Percentiles rank a stretch among this genome's conserved stretches.
Evolutionary conservation across 2,329 filamentous ascomycete genomes (phyloP).

Genomic region (Trichoderma pleuroti): DNA sequence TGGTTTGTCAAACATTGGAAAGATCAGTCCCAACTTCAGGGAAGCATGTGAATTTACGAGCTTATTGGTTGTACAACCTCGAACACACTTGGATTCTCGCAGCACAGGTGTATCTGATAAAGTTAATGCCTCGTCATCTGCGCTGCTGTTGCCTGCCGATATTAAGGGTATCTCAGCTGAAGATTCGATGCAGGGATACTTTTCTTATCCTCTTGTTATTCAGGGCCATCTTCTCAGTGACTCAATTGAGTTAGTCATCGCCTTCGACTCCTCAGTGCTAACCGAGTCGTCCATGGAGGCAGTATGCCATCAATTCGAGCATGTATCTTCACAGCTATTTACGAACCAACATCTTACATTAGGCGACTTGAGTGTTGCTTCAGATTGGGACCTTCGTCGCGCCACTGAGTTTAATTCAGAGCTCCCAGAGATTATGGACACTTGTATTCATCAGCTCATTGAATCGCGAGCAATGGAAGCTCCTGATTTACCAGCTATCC

Average conservation of each 20-base stretch:
- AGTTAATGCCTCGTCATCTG: not conserved
- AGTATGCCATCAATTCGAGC: conserved; percentile 1
- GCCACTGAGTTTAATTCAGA: conserved; percentile 1
- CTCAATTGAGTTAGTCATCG: not conserved
- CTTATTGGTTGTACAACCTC: conserved; percentile 9
- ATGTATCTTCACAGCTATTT: conserved; percentile 8
- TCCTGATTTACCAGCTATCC: conserved; percentile 13
- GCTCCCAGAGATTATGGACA: not conserved
- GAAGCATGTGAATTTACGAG: conserved; percentile 11
- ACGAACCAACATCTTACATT: not conserved
- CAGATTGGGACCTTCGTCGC: conserved; percentile 6
- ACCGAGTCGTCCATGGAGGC: conserved; percentile 6
- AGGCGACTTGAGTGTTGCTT: not conserved
- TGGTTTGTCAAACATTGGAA: conserved; percentile 20
- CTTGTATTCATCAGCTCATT: conserved; percentile 9
- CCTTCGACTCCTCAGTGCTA: not conserved
- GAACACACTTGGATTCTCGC: not conserved
- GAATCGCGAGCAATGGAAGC: not conserved
- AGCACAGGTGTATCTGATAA: not conserved
- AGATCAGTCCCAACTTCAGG: not conserved
- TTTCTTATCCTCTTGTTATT: conserved; percentile 14
- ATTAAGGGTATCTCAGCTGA: not conserved
- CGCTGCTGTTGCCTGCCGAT: not conserved
- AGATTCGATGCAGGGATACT: conserved; percentile 11
- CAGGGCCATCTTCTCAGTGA: conserved; percentile 6